Base-by-base conservation (phyloP, 2,329 filamentous ascomycete species). In the Xylaria sp. region DNA sequence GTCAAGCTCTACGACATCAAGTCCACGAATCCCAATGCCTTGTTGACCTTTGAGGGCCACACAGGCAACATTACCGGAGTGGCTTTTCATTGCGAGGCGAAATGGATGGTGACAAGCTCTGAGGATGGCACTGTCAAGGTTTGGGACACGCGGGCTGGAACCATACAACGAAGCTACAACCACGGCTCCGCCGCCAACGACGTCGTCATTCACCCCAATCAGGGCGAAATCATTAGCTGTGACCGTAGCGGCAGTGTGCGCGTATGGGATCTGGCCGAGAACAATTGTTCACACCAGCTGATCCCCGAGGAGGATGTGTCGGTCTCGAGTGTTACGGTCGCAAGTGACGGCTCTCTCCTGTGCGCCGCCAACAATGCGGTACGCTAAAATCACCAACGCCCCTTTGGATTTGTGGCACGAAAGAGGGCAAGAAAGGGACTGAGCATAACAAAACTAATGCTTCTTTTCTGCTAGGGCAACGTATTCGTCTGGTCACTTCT, bases 1-100 rank as follows among this genome's bases (percentile, higher is more conserved):
- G 92, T 99, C 74, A 98, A 98, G 80, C 90, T 99, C 60, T 99
- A 96, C 81, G 95, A 99, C 74, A 97, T 98, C 81, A 97, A 97
- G 74, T 97, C 93, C 15, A 94, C 92, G n/a, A 98, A 98, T 72
- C 93, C 95, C 2, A 95, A 94, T 68, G 90, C 95, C 1, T 84
- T 98, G 23, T 87, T 98, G 72, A 93, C 90, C 19, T 98, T 99
- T 72, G 94, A 98, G 75, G 95, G 95, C 41, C 95, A 99, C 79
- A 95, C 92, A 11, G 92, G 89, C 68, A 99, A 99, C 73, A 90
- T 99, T 74, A 99, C 95, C 0, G 95, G 95, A 43, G 91, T 99
- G 47, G 93, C 93, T 10, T 99, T 99, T 75, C 95, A 99, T 77
- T 98, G 94, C 76, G 95, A 99, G 77, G 93, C 94, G 10, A 99